Base-by-base conservation (phyloP, 2,329 filamentous ascomycete species). In the Cercospora beticola region DNA sequence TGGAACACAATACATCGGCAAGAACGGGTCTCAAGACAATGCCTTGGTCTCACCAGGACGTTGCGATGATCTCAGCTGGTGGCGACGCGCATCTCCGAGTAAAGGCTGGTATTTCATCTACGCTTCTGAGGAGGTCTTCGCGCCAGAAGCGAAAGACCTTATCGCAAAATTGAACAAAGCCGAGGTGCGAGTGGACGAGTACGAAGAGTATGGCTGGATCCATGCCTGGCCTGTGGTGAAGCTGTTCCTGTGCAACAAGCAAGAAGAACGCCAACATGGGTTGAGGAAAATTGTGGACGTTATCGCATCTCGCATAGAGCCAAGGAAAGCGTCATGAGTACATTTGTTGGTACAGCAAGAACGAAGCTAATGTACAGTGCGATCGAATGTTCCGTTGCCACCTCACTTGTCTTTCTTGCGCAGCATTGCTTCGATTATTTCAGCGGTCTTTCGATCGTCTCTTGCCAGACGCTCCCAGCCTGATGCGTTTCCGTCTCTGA, bases 201-300 rank as follows among this genome's bases (percentile, higher is more conserved):
- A 86, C 74, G 87, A 88, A 75, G 88, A 92, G 72, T 80, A 83
- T 30, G 89, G 87, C 14, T 89, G 88, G 2, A 89, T 95, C 67
- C 92, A 96, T 79, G 92, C 90, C 10, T 96, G 92, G 93, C 92
- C 92, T 0, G 89, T 96, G 21, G 90, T 90, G 9, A 83, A 83
- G 70, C 76, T 88, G 18, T 89, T 88, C 76, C 74, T 88, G 23
- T 84, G 84, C 7, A 81, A 83, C 65, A 81, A 78, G 6, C 79
- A 79, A 62, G 78, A 81, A 7, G 82, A 83, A 68, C 76, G 85
- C 62, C 74, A 84, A 62, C 79, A 81, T 69, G 85, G 85, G 4
- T 67, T 87, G 60, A 78, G 79, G 62, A 77, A 80, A 52, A 82
- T 86, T 64, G 82, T 82, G 9, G 74, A 75, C 9, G 70, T 73